These are phyloP conservation scores for Sporisorium reilianum DNA, from an alignment of 1,284 basidiomycete species.

Conservation along the genomic window DNA sequence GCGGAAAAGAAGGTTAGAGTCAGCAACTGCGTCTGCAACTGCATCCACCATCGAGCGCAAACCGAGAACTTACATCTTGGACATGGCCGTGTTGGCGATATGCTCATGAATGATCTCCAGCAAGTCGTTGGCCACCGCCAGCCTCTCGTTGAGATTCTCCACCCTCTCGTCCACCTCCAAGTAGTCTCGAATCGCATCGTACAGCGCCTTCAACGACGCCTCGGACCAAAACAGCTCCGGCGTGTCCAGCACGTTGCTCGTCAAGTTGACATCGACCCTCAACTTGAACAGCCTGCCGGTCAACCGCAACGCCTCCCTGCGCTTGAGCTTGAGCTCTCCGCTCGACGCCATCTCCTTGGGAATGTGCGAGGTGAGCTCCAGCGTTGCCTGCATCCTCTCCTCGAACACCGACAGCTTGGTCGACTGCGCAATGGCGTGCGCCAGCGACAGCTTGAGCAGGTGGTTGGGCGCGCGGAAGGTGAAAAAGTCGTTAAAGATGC, in stretches of 20 bases:
- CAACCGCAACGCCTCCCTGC: conserved; percentile 85
- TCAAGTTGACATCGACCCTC: conserved; percentile 88
- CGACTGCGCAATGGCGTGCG: conserved; percentile 93
- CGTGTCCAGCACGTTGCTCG: conserved; percentile 90
- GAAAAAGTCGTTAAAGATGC: conserved; percentile 84
- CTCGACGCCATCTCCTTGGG: conserved; percentile 85
- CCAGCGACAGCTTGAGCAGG: conserved; percentile 79
- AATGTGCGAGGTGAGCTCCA: conserved; percentile 84
- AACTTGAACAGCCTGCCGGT: conserved; percentile 90
- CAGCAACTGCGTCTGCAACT: background rate
- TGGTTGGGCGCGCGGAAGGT: conserved; percentile 77
- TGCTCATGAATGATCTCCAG: conserved; percentile 88
- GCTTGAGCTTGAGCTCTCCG: conserved; percentile 81
- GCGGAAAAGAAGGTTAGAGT: background rate
- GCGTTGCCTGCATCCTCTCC: conserved; percentile 80
- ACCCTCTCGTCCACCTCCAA: conserved; percentile 90
- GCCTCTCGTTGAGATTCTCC: conserved; percentile 86
- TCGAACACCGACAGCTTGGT: conserved; percentile 92
- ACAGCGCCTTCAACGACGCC: conserved; percentile 86
- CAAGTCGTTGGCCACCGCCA: conserved; percentile 81
- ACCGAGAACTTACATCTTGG: conserved; percentile 58
- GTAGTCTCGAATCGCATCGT: conserved; percentile 93
- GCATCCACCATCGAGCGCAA: background rate
- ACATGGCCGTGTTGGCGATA: conserved; percentile 87
- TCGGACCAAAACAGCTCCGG: conserved; percentile 96